phyloP scores from a whole-genome alignment of 2,329 filamentous ascomycete species.

The Phialophora chinensis region DNA sequence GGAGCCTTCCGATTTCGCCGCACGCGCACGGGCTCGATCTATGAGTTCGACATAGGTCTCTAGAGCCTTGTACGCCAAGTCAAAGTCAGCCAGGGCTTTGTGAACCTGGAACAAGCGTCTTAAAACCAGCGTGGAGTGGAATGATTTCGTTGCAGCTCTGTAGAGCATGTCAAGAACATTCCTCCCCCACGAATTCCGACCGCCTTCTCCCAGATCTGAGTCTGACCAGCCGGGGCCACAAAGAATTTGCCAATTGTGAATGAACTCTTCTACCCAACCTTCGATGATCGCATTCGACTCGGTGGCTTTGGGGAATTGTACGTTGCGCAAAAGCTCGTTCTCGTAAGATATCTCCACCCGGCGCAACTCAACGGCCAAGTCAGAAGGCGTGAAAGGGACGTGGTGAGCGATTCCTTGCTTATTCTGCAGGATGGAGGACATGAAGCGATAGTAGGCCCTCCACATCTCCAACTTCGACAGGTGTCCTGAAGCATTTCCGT shows the following conservation, averaged over 20 bases:
- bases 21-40: slow-evolving; percentile 79
- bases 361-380: slow-evolving; percentile 78
- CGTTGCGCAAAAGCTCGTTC: slow-evolving; percentile 75
- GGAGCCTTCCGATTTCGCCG: slow-evolving; percentile 65
- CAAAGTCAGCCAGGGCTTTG: slow-evolving; percentile 85
- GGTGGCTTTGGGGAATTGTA: slow-evolving; percentile 81
- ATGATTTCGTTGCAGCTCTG: slow-evolving; percentile 87
- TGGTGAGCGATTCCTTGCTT: slow-evolving; percentile 26
- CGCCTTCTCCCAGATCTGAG: slow-evolving; percentile 78
- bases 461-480: slow-evolving; percentile 72
- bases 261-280: slow-evolving; percentile 76
- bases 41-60: slow-evolving; percentile 91
- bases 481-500: slow-evolving; percentile 34
- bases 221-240: slow-evolving; percentile 82
- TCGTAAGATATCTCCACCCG: slow-evolving; percentile 81
- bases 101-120: slow-evolving; percentile 88
- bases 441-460: slow-evolving; percentile 80
- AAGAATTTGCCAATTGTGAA: slow-evolving; percentile 83
- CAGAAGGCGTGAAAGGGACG: slow-evolving; percentile 54
- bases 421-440: slow-evolving; percentile 76
- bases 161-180: slow-evolving; percentile 86
- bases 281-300: slow-evolving; percentile 81
- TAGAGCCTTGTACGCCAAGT: slow-evolving; percentile 86
- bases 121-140: slow-evolving; percentile 89
- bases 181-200: slow-evolving; percentile 74